Evolutionary conservation across 1,284 basidiomycete genomes (phyloP).

Genomic region (Moesziomyces antarcticus): DNA sequence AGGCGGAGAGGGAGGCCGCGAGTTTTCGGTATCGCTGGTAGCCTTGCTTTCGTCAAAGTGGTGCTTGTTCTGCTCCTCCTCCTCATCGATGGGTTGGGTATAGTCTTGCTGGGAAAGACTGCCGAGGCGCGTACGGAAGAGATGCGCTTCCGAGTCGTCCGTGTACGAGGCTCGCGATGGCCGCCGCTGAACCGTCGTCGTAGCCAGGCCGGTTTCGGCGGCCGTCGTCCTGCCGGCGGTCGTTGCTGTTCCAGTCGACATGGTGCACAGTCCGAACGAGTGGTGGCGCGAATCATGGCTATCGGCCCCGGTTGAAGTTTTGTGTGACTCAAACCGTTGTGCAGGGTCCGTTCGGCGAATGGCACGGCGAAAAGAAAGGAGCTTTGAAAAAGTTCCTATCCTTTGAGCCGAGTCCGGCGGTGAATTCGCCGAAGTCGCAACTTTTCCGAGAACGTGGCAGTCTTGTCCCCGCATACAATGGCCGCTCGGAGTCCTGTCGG

Average conservation of each 20-base stretch:
- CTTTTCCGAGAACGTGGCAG: no score
- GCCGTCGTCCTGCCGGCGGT: slow-evolving; percentile 8
- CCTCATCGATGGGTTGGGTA: slow-evolving; percentile 11
- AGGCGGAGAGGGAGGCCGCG: slow-evolving; percentile 12
- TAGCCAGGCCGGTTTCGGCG: slow-evolving; percentile 2
- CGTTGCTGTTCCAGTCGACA: slow-evolving; percentile 7
- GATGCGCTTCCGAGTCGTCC: slow-evolving; percentile 12
- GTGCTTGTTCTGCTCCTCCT: slow-evolving; percentile 14
- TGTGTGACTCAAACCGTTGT: no score
- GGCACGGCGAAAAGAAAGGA: no score
- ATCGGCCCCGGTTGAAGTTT: no score
- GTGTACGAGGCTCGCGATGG: slow-evolving; percentile 20
- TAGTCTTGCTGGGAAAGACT: slow-evolving; percentile 3
- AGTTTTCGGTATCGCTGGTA: slow-evolving; percentile 14
- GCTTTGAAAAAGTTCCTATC: no score
- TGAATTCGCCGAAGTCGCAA: no score
- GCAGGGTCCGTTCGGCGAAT: no score
- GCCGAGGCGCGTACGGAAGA: slow-evolving; percentile 19
- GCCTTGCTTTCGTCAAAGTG: slow-evolving; percentile 24
- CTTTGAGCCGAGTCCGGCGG: no score
- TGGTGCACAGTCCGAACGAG: not conserved
- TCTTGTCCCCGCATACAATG: no score
- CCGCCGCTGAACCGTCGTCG: slow-evolving; percentile 14
- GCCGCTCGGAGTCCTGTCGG: no score
- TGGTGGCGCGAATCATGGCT: no score